Evolutionary conservation across 73 alveolate genomes (phyloP), one percentile per base, ranked within the genome.

Genomic region (Symbiodinium pilosum): DNA sequence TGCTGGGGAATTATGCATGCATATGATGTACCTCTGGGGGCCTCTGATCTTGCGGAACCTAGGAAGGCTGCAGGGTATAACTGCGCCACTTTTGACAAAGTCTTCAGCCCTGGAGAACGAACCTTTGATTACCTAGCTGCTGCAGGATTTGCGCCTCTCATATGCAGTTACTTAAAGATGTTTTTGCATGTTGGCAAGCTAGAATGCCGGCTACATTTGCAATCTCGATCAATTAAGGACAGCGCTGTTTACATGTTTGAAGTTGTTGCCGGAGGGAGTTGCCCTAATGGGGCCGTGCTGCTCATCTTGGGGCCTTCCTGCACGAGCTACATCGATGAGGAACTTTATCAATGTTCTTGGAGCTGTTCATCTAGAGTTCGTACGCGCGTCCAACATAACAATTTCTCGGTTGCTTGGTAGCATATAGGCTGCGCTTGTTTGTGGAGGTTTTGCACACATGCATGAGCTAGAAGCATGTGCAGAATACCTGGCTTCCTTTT

Each of bases 221-320:
- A n/a, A 2, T 2, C 47, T 6, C 14, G n/a, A 8, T 41, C 30
- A 9, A 42, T 73, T 84, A 21, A 84, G 93, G 93, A 20, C 52
- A 28, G 77, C 30, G 32, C 0, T 84, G 47, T 75, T 43, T 32
- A 84, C 93, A 3, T 28, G 42, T n/a, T 75, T 84, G 34, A 43
- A 75, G 47, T 7, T 84, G 71, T 84, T 41, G 24, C 77, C 73
- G 21, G 93, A 84, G 34, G 51, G 71, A 7, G 34, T 43, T 5
- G 30, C n/a, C 44, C 77, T 84, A 12, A 30, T 43, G 32, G 93
- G 93, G 34, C 93, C 93, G n/a, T 12, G 32, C n/a, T 84, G 93
- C 44, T 9, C 64, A 4, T 44, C 93, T 9, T 84, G 93, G 93
- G 77, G 93, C 18, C 47, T 84, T 8, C 93, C 93, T 1, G 9